Evolutionary conservation across 345 rosid genomes (phyloP).

Genomic region (Gossypium stocksii): DNA sequence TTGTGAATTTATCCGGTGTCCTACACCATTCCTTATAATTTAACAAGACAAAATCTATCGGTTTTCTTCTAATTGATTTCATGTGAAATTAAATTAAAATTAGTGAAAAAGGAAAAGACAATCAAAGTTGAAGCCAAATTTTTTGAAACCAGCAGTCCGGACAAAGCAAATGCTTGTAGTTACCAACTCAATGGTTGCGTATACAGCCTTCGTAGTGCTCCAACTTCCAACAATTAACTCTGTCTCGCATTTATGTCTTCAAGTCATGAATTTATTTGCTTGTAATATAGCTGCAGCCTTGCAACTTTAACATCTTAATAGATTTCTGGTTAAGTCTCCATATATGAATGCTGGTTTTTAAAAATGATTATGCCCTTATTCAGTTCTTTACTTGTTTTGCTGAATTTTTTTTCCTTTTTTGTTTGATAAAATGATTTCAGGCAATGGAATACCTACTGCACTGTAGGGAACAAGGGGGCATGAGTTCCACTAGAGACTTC

Average conservation of each 20-base stretch:
- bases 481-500: conserved; percentile 62
- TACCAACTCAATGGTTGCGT: not conserved
- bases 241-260: not conserved
- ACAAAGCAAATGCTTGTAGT: not conserved
- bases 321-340: not conserved
- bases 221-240: not conserved
- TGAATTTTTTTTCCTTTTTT: not conserved
- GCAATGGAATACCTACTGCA: conserved; percentile 78
- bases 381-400: not conserved
- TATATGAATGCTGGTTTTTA: not conserved
- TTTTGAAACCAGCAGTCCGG: not conserved
- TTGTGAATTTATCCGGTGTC: not conserved
- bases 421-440: conserved; percentile 34
- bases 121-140: not conserved
- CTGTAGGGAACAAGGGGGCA: conserved; percentile 55
- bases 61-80: not conserved
- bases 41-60: not conserved
- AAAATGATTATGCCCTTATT: not conserved
- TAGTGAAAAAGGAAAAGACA: not conserved
- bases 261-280: not conserved
- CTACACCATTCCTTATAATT: not conserved
- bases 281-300: not conserved
- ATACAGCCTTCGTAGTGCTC: not conserved
- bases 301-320: not conserved
- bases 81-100: not conserved